Evolutionary conservation across 2,329 filamentous ascomycete genomes (phyloP), one percentile per base, ranked within the genome.

Genomic region (Scorias spongiosa): DNA sequence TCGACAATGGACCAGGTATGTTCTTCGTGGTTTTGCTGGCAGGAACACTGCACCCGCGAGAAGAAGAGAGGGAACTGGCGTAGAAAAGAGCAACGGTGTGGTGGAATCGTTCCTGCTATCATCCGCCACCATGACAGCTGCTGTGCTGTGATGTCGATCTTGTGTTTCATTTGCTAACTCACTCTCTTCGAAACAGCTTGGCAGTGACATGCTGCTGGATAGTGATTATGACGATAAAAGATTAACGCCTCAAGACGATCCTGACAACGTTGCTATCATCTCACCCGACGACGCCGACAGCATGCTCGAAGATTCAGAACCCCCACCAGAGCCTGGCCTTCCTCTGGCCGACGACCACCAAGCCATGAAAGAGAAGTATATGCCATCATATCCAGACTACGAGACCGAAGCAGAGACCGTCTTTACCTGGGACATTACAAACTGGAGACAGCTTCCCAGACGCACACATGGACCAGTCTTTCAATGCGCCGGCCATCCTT

Each of bases 391-490:
- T 40, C 79, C 86, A 52, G 86, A 94, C 52, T 78, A 88, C 50
- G 83, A 86, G 57, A 80, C 81, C 29, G 73, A 89, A 50, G 80
- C 80, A 43, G 85, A 94, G 60, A 72, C 72, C 36, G 67, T 81
- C 54, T 63, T 84, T 63, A 94, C 86, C 56, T 98, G 91, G 91
- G 78, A 84, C 28, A 85, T 98, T 48, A 74, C 84, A 54, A 74
- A 82, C 49, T 98, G 89, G 88, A 75, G 82, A 51, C 72, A 67
- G 32, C 66, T 93, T 53, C 70, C 73, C 12, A 82, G 84, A 65
- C 86, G 84, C 60, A 81, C 91, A 57, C 87, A 93, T 67, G 86
- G 91, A 2, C 91, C 91, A 2, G 62, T 81, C 46, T 98, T 98
- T 62, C 63, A 91, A 48, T 89, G 85, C 50, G 88, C 80, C 41